These are phyloP conservation scores for Salix purpurea DNA, from an alignment of 345 rosid genomes.

Conservation along the genomic window DNA sequence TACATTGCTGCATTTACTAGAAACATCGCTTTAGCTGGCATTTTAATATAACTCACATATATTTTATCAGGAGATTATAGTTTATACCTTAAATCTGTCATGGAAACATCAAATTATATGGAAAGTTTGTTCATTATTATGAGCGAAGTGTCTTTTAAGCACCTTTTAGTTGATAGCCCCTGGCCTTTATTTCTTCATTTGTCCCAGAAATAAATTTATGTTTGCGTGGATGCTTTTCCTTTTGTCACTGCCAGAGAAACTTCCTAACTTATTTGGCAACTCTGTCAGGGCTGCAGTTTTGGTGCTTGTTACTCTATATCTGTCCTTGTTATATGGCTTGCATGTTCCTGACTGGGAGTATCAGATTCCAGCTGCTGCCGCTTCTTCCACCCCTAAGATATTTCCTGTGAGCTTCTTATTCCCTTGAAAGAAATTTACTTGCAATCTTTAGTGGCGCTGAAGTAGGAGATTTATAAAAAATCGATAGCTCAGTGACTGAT, in stretches of 20 bases:
- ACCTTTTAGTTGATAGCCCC: neutral
- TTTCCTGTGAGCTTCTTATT: slow-evolving; percentile 40
- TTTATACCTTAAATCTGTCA: neutral
- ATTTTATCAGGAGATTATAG: neutral
- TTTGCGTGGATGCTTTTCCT: neutral
- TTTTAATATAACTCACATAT: neutral
- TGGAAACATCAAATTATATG: neutral
- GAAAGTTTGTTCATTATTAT: neutral
- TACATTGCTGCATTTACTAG: neutral
- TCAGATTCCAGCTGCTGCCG: slow-evolving; percentile 41
- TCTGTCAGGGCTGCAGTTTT: slow-evolving; percentile 51
- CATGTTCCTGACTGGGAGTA: slow-evolving; percentile 78
- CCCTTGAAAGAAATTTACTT: neutral
- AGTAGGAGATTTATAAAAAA: neutral
- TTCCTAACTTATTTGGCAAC: neutral
- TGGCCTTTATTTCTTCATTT: neutral
- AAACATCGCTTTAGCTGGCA: neutral
- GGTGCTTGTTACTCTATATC: slow-evolving; percentile 42
- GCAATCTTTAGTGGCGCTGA: neutral
- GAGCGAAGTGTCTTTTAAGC: neutral
- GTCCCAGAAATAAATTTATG: neutral
- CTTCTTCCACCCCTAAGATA: slow-evolving; percentile 37
- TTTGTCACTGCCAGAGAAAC: neutral
- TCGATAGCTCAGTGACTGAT: neutral
- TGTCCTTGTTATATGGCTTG: slow-evolving; percentile 58